These are phyloP conservation scores for Candida namnaoensis DNA, from an alignment of 805 yeast species.

Conservation along the genomic window DNA sequence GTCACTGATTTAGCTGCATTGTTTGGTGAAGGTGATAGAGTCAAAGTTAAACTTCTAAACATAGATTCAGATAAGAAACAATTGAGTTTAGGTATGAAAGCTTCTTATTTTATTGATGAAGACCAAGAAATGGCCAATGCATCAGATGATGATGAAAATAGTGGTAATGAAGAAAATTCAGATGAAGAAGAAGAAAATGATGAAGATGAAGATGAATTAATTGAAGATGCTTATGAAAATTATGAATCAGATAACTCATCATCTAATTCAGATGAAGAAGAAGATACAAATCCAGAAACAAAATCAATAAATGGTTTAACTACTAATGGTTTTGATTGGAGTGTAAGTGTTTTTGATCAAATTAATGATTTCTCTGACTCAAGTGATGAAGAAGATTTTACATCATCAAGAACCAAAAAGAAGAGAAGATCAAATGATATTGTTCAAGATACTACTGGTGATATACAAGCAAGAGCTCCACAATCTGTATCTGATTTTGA, in stretches of 20 bases:
- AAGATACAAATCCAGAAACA: constrained; percentile 9
- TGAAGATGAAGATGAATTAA: constrained; percentile 16
- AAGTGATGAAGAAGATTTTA: constrained; percentile 40
- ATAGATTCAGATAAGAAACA: constrained; percentile 61
- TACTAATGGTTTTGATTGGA: constrained; percentile 92
- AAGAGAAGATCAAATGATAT: constrained; percentile 30
- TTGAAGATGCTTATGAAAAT: constrained; percentile 19
- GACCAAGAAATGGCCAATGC: constrained; percentile 21
- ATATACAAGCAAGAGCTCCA: constrained; percentile 76
- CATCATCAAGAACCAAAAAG: constrained; percentile 34
- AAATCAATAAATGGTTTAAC: constrained; percentile 45
- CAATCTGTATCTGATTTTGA: constrained; percentile 91
- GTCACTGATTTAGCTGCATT: constrained; percentile 51
- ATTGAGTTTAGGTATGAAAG: constrained; percentile 87
- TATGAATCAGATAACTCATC: constrained; percentile 21
- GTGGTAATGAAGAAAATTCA: constrained; percentile 1
- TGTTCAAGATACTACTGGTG: constrained; percentile 78
- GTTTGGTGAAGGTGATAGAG: constrained; percentile 86
- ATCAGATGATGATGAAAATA: constrained; percentile 11
- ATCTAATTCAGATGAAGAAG: constrained; percentile 20
- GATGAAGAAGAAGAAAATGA: constrained; percentile 11
- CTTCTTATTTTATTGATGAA: constrained; percentile 61
- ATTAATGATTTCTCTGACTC: constrained; percentile 50
- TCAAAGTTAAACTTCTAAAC: constrained; percentile 70
- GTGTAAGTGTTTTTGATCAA: constrained; percentile 81